A percentile compares a stretch with the other conserved stretches of the same genome.
Evolutionary conservation across 805 yeast genomes (phyloP).

Genomic region (Candida alai): DNA sequence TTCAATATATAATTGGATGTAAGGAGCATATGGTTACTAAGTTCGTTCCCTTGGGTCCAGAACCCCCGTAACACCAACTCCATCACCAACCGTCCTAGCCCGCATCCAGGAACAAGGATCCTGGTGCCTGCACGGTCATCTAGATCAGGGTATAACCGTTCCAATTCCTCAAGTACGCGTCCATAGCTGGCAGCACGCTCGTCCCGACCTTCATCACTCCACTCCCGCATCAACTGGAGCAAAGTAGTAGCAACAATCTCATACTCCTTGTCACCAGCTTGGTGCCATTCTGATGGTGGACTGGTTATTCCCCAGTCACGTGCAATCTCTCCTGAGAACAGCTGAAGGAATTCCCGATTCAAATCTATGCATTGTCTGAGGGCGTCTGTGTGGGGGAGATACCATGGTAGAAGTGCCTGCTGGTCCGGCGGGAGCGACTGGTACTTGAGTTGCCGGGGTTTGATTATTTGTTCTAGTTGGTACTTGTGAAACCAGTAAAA

Average conservation of each 20-base stretch:
- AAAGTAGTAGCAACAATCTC: conserved; percentile 57
- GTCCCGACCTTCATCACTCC: conserved; percentile 49
- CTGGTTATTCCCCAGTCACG: conserved; percentile 47
- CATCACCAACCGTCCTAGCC: conserved; percentile 55
- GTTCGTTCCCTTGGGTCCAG: conserved; percentile 64
- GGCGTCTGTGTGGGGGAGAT: conserved; percentile 35
- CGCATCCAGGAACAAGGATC: conserved; percentile 61
- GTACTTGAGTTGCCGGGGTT: conserved; percentile 27
- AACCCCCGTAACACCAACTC: conserved; percentile 56
- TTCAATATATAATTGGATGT: conserved; percentile 54
- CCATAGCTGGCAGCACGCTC: conserved; percentile 44
- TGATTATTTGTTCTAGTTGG: conserved; percentile 30
- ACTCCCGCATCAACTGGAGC: conserved; percentile 57
- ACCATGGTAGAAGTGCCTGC: conserved; percentile 47
- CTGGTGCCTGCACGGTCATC: conserved; percentile 33
- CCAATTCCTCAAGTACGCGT: conserved; percentile 33
- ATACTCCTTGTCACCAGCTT: conserved; percentile 39
- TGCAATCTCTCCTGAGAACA: conserved; percentile 42
- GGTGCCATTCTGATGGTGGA: conserved; percentile 39
- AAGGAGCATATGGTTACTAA: conserved; percentile 60
- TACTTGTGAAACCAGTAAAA: conserved; percentile 30
- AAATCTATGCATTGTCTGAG: conserved; percentile 40
- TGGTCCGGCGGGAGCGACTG: conserved; percentile 37
- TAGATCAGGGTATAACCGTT: conserved; percentile 33
- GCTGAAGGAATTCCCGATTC: conserved; percentile 42